Base-by-base conservation (phyloP, 768 basidiomycete genomes). In the Russula brevipes region DNA sequence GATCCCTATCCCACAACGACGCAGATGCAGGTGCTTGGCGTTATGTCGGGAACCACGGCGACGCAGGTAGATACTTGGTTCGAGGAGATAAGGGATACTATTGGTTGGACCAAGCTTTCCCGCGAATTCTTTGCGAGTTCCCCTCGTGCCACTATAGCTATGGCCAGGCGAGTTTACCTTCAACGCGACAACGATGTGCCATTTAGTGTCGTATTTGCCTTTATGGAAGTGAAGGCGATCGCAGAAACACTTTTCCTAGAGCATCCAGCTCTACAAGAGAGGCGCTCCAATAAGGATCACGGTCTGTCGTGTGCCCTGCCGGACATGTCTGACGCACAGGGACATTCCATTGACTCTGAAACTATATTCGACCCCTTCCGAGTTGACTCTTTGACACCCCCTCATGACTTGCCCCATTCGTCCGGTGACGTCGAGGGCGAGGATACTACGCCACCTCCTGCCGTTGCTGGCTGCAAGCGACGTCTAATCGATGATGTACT, bases 1-100 rank as follows among this genome's bases (percentile, higher is more conserved):
- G 77, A 83, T 62, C 84, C 84, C 0, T 85, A 85, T 59, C 84
- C 84, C 0, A 66, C 75, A 0, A 62, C 4, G 17, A 69, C n/a
- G 2, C 54, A 63, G n/a, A 58, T 57, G 51, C 47, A 45, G 33
- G 16, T 33, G 31, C 54, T 70, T 5, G 52, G 53, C 5, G 42
- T 61, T 31, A 4, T 30, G 5, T 59, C 67, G 4, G 57, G 39
- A 12, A 52, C 54, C 17, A 51, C 70, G 4, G 11, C 38, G 30
- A 42, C 54, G 5, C 59, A 49, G 14, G 59, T 68, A 6, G 53
- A 58, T 3, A 41, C 51, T 9, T 70, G 70, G 70, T 70, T 70
- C 31, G 36, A 58, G 44, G 66, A 69, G 7, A 57, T 60, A 14
- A 68, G 70, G 19, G 59, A 70, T 5, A 45, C 59, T 2, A 63